Conservation (phyloP, 1,139 yeast genomes). For the Suhomyces guaymorum region DNA sequence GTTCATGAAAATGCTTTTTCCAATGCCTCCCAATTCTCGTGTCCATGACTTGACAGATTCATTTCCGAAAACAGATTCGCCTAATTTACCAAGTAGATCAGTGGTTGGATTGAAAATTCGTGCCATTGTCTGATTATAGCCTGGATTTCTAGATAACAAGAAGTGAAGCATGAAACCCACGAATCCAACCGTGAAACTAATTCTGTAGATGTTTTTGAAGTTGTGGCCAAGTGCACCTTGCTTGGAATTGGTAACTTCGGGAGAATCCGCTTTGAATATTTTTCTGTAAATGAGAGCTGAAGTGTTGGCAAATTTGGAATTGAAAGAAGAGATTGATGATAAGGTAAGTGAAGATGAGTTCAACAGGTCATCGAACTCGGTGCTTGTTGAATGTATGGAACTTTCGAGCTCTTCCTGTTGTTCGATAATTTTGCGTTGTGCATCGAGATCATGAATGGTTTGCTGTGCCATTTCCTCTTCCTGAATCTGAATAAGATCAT, state of each 20-base stretch:
- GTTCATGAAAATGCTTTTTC: conserved; percentile 14
- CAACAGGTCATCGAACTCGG: conserved; percentile 29
- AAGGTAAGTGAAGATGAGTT: conserved; percentile 39
- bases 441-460: conserved; percentile 21
- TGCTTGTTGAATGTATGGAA: conserved; percentile 17
- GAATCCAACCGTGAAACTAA: conserved; percentile 45
- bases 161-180: conserved; percentile 43
- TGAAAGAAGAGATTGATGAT: conserved; percentile 33
- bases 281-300: conserved; percentile 38
- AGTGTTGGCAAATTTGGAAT: conserved; percentile 28
- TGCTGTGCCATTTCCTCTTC: conserved; percentile 35
- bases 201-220: conserved; percentile 28
- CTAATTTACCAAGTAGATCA: conserved; percentile 1
- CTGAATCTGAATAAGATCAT: conserved; percentile 21
- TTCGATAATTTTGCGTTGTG: conserved; percentile 24
- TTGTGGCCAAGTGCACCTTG: conserved; percentile 11
- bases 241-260: conserved; percentile 13
- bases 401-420: conserved; percentile 29
- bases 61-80: conserved; percentile 1
- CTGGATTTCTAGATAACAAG: conserved; percentile 27
- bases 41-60: neutral
- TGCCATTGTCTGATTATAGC: conserved; percentile 14
- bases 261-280: conserved; percentile 22
- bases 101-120: conserved; percentile 11
- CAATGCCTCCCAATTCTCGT: conserved; percentile 5